Evolutionary conservation across 2,329 filamentous ascomycete species (phyloP).

Genomic region (Alternaria sp.): DNA sequence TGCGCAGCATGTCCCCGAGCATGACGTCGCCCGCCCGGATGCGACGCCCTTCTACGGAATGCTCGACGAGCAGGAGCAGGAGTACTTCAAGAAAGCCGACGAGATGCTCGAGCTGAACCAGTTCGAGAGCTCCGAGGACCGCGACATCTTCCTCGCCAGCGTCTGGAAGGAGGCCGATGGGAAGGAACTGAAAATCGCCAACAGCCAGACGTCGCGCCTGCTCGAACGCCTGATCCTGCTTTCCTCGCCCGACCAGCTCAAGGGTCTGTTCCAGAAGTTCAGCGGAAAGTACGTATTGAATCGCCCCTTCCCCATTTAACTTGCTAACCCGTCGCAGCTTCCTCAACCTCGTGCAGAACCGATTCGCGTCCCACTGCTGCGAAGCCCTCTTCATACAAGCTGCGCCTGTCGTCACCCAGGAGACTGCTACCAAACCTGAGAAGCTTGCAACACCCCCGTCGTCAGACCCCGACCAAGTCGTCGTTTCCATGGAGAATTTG

Average conservation of each 20-base stretch:
- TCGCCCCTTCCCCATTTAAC: background rate
- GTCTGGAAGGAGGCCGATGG: slow-evolving; percentile 86
- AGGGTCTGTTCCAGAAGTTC: slow-evolving; percentile 84
- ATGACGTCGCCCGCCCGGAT: slow-evolving; percentile 42
- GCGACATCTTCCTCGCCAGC: slow-evolving; percentile 67
- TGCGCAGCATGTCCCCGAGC: slow-evolving; percentile 28
- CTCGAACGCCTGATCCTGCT: slow-evolving; percentile 90
- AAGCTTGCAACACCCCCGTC: slow-evolving; percentile 52
- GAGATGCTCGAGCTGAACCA: slow-evolving; percentile 89
- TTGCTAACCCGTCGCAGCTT: slow-evolving; percentile 60
- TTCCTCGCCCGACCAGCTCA: slow-evolving; percentile 80
- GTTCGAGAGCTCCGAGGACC: slow-evolving; percentile 74
- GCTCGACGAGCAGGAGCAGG: slow-evolving; percentile 89
- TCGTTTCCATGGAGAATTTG: slow-evolving; percentile 78
- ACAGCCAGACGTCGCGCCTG: slow-evolving; percentile 90
- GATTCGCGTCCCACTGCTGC: slow-evolving; percentile 96
- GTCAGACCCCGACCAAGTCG: slow-evolving; percentile 57
- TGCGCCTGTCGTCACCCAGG: slow-evolving; percentile 77
- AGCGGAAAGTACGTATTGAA: slow-evolving; percentile 67
- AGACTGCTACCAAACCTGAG: slow-evolving; percentile 62
- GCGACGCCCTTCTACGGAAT: slow-evolving; percentile 89
- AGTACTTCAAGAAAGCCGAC: slow-evolving; percentile 91
- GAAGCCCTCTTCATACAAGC: slow-evolving; percentile 89
- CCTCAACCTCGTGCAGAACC: slow-evolving; percentile 86
- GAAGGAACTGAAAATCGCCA: slow-evolving; percentile 95